These are phyloP conservation scores for Magnusiomyces tetraspermus DNA, from an alignment of 1,139 yeast genomes.

Conservation along the genomic window DNA sequence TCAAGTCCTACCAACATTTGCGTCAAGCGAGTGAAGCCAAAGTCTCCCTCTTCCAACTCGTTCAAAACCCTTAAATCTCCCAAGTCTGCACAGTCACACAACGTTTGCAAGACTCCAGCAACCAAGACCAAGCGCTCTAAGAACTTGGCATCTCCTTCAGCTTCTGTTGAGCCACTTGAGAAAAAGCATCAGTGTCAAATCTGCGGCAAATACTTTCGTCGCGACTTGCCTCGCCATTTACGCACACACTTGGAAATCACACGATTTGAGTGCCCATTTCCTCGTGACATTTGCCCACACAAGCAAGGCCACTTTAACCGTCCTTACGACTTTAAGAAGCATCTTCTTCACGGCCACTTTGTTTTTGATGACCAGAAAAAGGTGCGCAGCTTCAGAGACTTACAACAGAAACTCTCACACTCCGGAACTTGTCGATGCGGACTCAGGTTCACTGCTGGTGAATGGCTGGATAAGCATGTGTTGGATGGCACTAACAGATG, in stretches of 20 bases:
- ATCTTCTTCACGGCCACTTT: slow-evolving; percentile 54
- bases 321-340: slow-evolving; percentile 63
- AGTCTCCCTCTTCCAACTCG: not conserved
- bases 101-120: not conserved
- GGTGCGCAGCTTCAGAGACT: slow-evolving; percentile 42
- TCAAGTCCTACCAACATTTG: not conserved
- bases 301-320: slow-evolving; percentile 57
- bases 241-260: slow-evolving; percentile 53
- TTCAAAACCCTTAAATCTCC: not conserved
- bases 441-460: slow-evolving; percentile 38
- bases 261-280: slow-evolving; percentile 52
- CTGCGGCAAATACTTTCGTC: slow-evolving; percentile 49
- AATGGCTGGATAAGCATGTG: slow-evolving; percentile 52
- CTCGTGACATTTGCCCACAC: slow-evolving; percentile 48
- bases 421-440: slow-evolving; percentile 57
- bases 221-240: slow-evolving; percentile 59
- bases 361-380: slow-evolving; percentile 38
- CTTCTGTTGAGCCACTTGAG: slow-evolving; percentile 9
- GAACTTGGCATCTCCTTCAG: not conserved
- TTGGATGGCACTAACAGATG: slow-evolving; percentile 26
- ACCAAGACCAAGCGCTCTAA: not conserved
- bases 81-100: slow-evolving; percentile 1
- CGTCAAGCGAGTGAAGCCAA: not conserved
- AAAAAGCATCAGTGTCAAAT: slow-evolving; percentile 38
- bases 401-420: slow-evolving; percentile 45